Base-by-base conservation (phyloP, 2,329 filamentous ascomycete genomes). In the Microsporum canis region DNA sequence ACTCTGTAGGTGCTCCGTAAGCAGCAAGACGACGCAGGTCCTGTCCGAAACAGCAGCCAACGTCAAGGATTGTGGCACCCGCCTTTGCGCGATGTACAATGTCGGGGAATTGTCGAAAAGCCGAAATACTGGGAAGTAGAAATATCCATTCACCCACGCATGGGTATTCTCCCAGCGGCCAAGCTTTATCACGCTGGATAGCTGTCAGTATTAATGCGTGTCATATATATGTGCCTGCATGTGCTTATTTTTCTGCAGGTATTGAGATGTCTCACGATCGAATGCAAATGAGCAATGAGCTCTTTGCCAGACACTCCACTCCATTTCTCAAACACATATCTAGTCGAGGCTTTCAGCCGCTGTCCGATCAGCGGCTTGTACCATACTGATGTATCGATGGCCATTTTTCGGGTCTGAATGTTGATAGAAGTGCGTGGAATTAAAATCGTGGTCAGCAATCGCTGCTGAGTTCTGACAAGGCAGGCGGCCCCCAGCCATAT, bases 31-130 rank as follows among this genome's bases (percentile, higher is more conserved):
- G 77, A n/a, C 79, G 76, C 34, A 81, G 70, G 6, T 77, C 71
- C 65, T 81, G 79, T 14, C 79, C 80, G 41, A 82, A 71, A 61
- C 79, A 78, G 65, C 79, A 82, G 51, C 79, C 79, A 0, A 82
- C 68, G 64, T 82, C 80, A 8, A 81, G 72, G 10, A 81, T 71
- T 3, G 17, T 63, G 7, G 63, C 55, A 38, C 63, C 63, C 23
- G 36, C 8, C 12, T 49, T 36, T 34, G 57, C 38, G 5, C 61
- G 33, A 8, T 63, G 31, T 17, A 64, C n/a, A 17, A 64, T 51
- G 7, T 63, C 49, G 39, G 49, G 66, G 31, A 57, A 57, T n/a
- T 57, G 55, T 38, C 23, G 4, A 17, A 57, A 57, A 10, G 34
- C 34, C 12, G 55, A 57, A 23, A 57, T 57, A 17, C 55, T 57